Evolutionary conservation across 2,329 filamentous ascomycete genomes (phyloP).

Genomic region (Ramichloridium luteum): DNA sequence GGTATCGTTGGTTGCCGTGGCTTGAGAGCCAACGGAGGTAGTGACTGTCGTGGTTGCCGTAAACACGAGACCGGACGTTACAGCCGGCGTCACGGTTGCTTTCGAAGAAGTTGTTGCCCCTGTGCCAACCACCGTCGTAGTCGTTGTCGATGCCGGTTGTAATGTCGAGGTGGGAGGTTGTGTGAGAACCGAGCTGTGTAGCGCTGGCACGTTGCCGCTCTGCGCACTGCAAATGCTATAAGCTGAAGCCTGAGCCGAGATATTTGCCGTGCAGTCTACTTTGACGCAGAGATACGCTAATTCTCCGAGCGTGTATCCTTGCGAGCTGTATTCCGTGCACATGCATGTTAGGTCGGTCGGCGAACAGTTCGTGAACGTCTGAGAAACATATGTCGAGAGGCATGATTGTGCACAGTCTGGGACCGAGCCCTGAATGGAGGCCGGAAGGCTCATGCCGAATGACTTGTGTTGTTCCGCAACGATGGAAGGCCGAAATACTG

Average conservation of each 20-base stretch:
- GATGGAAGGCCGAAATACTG: slow-evolving; percentile 4
- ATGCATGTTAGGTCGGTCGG: slow-evolving; percentile 17
- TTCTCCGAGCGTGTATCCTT: slow-evolving; percentile 24
- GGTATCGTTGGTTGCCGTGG: background rate
- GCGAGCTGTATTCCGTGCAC: slow-evolving; percentile 21
- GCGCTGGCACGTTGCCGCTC: slow-evolving; percentile 15
- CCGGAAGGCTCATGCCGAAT: slow-evolving; percentile 9
- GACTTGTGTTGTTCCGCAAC: slow-evolving; percentile 3
- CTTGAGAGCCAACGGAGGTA: background rate
- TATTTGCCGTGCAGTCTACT: slow-evolving; percentile 3
- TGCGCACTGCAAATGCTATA: slow-evolving; percentile 20
- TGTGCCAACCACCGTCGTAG: background rate
- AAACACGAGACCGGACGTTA: background rate
- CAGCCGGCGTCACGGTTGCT: background rate
- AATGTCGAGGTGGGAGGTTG: no score
- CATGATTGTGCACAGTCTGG: slow-evolving; percentile 22
- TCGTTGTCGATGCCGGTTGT: slow-evolving; percentile 9
- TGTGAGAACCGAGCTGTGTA: no score
- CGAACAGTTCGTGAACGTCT: slow-evolving; percentile 13
- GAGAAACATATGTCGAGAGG: slow-evolving; percentile 14
- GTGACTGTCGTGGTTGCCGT: slow-evolving; percentile 5
- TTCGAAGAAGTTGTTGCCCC: slow-evolving; percentile 2
- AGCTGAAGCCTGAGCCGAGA: background rate
- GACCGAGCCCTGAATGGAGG: slow-evolving; percentile 13
- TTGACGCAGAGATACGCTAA: slow-evolving; percentile 18